Evolutionary conservation across 129 eudicot species (phyloP).

Genomic region (Heracleum sosnowskyi): DNA sequence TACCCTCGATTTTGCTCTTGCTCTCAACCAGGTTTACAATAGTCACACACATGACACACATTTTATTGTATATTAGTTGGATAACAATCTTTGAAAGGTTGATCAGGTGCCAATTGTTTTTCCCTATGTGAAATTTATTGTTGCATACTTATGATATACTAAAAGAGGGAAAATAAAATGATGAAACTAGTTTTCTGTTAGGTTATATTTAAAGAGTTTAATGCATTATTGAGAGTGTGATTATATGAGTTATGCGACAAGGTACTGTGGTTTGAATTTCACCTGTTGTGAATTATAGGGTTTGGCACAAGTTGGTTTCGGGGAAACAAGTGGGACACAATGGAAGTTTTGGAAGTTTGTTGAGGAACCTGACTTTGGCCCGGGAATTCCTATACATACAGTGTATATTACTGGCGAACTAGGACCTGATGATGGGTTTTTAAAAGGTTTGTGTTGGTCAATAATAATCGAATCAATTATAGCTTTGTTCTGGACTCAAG

Average conservation of each 20-base stretch:
- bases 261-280: background rate
- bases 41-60: background rate
- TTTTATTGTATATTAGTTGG: no score
- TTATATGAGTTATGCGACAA: background rate
- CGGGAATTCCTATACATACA: conserved; percentile 50
- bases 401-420: conserved; percentile 40
- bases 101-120: no score
- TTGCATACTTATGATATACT: background rate
- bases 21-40: conserved; percentile 43
- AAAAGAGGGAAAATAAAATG: background rate
- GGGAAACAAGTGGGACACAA: conserved; percentile 16
- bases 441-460: conserved; percentile 37
- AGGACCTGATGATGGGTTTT: conserved; percentile 24
- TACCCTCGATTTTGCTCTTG: conserved; percentile 45
- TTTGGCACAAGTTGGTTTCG: conserved; percentile 45
- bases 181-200: background rate
- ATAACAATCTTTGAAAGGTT: no score
- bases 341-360: conserved; percentile 61
- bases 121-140: background rate
- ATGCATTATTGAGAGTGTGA: background rate
- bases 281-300: conserved; percentile 32
- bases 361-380: conserved; percentile 92
- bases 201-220: background rate
- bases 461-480: background rate
- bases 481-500: background rate